A percentile compares a stretch with the other conserved stretches of the same genome.
These are phyloP conservation scores for Leptographium procerum DNA, from an alignment of 2,329 filamentous ascomycete genomes.

Conservation along the genomic window DNA sequence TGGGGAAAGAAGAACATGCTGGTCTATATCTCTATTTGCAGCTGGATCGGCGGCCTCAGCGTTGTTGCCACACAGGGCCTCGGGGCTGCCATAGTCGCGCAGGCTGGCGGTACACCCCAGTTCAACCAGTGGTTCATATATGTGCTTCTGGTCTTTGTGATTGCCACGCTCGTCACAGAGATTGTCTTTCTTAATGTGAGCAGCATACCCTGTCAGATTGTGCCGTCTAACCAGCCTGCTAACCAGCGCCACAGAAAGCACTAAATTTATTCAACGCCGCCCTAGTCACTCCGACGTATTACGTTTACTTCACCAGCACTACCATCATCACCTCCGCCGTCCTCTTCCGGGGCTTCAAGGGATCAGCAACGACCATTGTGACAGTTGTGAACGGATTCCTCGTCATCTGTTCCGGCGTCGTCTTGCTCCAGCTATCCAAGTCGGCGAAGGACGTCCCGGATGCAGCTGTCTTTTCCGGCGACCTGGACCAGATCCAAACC, in stretches of 20 bases:
- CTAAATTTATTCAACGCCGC: slow-evolving; percentile 95
- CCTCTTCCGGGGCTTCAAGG: slow-evolving; percentile 88
- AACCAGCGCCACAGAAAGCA: slow-evolving; percentile 64
- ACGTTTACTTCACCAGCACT: slow-evolving; percentile 93
- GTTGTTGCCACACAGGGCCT: slow-evolving; percentile 92
- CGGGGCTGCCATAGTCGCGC: slow-evolving; percentile 81
- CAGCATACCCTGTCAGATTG: slow-evolving; percentile 13
- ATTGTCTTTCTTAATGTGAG: slow-evolving; percentile 93
- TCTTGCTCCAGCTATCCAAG: slow-evolving; percentile 91
- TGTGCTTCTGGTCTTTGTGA: slow-evolving; percentile 80
- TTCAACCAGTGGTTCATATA: slow-evolving; percentile 98
- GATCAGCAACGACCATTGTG: slow-evolving; percentile 65
- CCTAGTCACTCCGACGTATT: slow-evolving; percentile 94
- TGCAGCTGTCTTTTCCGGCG: slow-evolving; percentile 79
- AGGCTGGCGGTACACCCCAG: slow-evolving; percentile 69
- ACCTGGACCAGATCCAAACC: slow-evolving; percentile 88
- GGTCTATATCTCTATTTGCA: slow-evolving; percentile 94
- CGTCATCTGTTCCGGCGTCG: slow-evolving; percentile 84
- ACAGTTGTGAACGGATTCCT: slow-evolving; percentile 91
- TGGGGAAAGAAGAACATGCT: slow-evolving; percentile 97
- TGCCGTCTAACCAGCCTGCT: neutral
- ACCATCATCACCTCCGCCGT: slow-evolving; percentile 92
- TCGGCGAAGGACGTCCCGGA: slow-evolving; percentile 97
- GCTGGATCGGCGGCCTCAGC: slow-evolving; percentile 83
- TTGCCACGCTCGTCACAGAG: slow-evolving; percentile 80